Evolutionary conservation across 345 rosid species (phyloP), one percentile per base, ranked within the genome.

Genomic region (Heritiera fomes): DNA sequence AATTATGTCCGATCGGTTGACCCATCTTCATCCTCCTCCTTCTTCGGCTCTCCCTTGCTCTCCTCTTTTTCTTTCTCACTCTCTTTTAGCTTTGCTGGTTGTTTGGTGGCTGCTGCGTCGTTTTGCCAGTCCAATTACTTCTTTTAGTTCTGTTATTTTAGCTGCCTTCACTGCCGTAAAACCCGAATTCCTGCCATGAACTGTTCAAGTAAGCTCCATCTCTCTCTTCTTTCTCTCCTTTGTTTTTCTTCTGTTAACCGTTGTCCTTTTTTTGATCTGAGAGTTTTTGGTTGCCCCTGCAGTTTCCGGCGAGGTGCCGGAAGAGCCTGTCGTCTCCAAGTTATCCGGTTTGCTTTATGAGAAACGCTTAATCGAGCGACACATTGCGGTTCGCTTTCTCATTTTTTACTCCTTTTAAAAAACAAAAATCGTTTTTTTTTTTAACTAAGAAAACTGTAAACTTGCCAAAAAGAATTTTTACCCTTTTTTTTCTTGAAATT

Each of bases 271-370:
- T 45, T 12, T 52, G 53, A 82, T 73, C 77, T 85, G 43, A 70
- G 20, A 69, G 46, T 2, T 67, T 15, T 66, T 38, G 14, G 55
- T 78, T 45, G 50, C 32, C 38, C 46, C 0, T 85, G 46, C 83
- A 96, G 99, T 96, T 63, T 94, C 99, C 79, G 97, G 98, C 82
- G 97, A 91, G 85, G 92, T 96, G 81, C 98, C 99, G 82, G 95
- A 86, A 81, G 97, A 90, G 75, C 97, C 99, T 17, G 98, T 96
- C 12, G 92, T 94, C 34, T 90, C 97, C 2, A 89, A 68, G 79
- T 92, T 84, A 71, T 92, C 98, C 46, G 99, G 99, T 14, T 88
- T 92, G 80, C 89, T 96, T 49, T 96, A 73, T 78, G 98, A 96
- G 90, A 92, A 85, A 86, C 97, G 99, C 70, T 83, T 96, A 83